phyloP scores from a whole-genome alignment of 2,329 filamentous ascomycete species.

The Harringtonia lauricola region DNA sequence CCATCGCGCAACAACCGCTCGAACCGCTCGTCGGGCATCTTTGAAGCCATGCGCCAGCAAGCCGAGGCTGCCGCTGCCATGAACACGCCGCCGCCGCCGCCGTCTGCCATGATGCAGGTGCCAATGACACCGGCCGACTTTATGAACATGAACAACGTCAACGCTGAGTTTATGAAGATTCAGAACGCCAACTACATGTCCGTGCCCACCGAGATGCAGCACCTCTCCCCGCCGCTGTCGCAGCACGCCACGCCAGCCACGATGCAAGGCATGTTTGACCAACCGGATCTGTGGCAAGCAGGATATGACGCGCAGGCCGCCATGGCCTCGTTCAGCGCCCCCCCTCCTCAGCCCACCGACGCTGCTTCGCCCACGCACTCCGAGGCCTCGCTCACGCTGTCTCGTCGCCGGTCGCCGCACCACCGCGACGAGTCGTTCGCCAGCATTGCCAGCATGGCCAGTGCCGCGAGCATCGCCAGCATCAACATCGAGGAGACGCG shows the following conservation, averaged over 20 bases:
- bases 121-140: slow-evolving; percentile 47
- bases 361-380: slow-evolving; percentile 3
- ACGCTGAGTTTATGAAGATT: slow-evolving; percentile 24
- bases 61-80: slow-evolving; percentile 38
- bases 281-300: slow-evolving; percentile 25
- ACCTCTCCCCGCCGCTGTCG: slow-evolving; percentile 35
- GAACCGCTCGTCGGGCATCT: slow-evolving; percentile 38
- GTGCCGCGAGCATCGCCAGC: slow-evolving; percentile 47
- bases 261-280: slow-evolving; percentile 26
- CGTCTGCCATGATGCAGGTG: slow-evolving; percentile 34
- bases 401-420: slow-evolving; percentile 27
- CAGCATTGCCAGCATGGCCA: slow-evolving; percentile 43
- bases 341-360: background rate
- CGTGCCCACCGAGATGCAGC: slow-evolving; percentile 21
- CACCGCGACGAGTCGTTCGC: slow-evolving; percentile 49
- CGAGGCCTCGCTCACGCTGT: slow-evolving; percentile 14
- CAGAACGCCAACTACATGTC: slow-evolving; percentile 21
- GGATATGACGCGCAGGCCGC: slow-evolving; percentile 14
- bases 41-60: slow-evolving; percentile 47
- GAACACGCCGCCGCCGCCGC: too few relatives aligned
- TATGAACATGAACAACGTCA: slow-evolving; percentile 30
- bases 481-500: slow-evolving; percentile 56
- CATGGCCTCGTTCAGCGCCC: slow-evolving; percentile 7
- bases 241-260: slow-evolving; percentile 42
- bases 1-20: slow-evolving; percentile 29